phyloP scores from a whole-genome alignment of 1,284 basidiomycete species.

The Hymenochaete sp. region DNA sequence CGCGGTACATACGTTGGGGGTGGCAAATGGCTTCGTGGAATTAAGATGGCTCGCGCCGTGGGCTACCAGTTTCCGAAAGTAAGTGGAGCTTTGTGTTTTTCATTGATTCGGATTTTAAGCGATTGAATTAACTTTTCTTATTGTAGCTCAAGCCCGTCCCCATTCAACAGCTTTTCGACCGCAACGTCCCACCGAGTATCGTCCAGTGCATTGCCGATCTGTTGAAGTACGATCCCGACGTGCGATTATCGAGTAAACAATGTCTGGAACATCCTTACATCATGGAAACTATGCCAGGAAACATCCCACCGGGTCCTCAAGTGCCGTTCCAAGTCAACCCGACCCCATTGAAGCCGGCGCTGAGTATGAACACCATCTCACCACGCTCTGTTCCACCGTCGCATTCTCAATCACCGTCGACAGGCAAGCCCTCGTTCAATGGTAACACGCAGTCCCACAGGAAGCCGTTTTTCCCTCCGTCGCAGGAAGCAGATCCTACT shows the following conservation, averaged over 20 bases:
- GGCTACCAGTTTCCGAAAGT: slow-evolving; percentile 93
- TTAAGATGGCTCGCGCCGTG: slow-evolving; percentile 77
- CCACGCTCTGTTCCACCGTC: slow-evolving; percentile 52
- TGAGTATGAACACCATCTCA: slow-evolving; percentile 38
- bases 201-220: slow-evolving; percentile 90
- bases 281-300: slow-evolving; percentile 57
- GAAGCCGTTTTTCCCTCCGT: slow-evolving; percentile 39
- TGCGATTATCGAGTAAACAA: slow-evolving; percentile 76
- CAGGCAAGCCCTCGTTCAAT: slow-evolving; percentile 31
- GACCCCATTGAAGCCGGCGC: slow-evolving; percentile 21
- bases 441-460: slow-evolving; percentile 46
- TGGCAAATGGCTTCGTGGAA: slow-evolving; percentile 79
- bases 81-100: slow-evolving; percentile 19
- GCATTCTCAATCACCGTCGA: slow-evolving; percentile 44
- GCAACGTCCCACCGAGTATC: slow-evolving; percentile 68
- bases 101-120: too few species aligned
- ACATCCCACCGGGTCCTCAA: slow-evolving; percentile 57
- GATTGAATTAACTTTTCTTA: slow-evolving; percentile 16
- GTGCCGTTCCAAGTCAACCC: slow-evolving; percentile 32
- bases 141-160: slow-evolving; percentile 67
- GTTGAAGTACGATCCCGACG: slow-evolving; percentile 85
- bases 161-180: slow-evolving; percentile 74
- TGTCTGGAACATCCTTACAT: slow-evolving; percentile 90
- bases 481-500: slow-evolving; percentile 6
- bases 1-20: slow-evolving; percentile 72